phyloP scores from a whole-genome alignment of 2,329 filamentous ascomycete genomes.

The Cercospora citrullina region DNA sequence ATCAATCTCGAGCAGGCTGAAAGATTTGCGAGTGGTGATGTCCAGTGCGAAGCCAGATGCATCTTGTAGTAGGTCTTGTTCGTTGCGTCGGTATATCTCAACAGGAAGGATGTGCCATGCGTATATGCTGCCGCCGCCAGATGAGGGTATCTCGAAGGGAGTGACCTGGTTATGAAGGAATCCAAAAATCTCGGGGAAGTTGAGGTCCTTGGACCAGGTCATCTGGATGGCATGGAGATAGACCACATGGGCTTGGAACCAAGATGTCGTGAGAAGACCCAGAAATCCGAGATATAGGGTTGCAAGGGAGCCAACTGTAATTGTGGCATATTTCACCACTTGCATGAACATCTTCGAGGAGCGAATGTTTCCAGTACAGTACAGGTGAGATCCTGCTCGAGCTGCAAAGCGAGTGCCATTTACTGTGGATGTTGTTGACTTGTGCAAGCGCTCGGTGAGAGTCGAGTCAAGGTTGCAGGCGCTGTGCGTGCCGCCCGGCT shows the following conservation, averaged over 20 bases:
- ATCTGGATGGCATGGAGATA: constrained; percentile 57
- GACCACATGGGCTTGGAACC: constrained; percentile 57
- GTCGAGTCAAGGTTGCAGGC: background rate
- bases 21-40: constrained; percentile 59
- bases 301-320: constrained; percentile 32
- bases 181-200: constrained; percentile 51
- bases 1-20: constrained; percentile 63
- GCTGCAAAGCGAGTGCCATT: background rate
- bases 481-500: background rate
- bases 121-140: constrained; percentile 46
- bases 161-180: constrained; percentile 54
- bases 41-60: constrained; percentile 52
- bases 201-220: constrained; percentile 57
- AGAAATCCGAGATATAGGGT: constrained; percentile 48
- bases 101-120: constrained; percentile 55
- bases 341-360: constrained; percentile 12
- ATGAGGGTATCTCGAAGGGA: constrained; percentile 49
- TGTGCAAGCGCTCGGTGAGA: background rate
- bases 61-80: constrained; percentile 45
- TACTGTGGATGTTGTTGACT: background rate
- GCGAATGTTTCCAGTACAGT: background rate
- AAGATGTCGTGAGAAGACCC: constrained; percentile 48
- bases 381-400: background rate
- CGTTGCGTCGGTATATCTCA: constrained; percentile 48
- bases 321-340: constrained; percentile 21